Evolutionary conservation across 2,329 filamentous ascomycete genomes (phyloP).

Genomic region (Bisporella sp.): DNA sequence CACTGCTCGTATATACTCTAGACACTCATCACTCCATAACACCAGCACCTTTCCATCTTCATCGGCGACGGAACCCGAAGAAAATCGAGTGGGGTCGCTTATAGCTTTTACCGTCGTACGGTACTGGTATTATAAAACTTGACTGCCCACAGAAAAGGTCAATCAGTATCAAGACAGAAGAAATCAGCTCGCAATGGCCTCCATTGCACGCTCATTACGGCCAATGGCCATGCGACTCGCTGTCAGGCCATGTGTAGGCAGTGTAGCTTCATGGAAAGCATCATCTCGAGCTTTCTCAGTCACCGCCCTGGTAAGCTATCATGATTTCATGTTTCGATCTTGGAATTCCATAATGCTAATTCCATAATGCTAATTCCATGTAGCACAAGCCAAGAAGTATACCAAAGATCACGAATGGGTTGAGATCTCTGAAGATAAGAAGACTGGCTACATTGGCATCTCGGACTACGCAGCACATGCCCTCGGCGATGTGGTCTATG

Average conservation of each 20-base stretch:
- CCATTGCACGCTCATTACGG: slow-evolving; percentile 45
- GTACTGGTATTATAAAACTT: too few species aligned
- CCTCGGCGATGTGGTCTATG: slow-evolving; percentile 94
- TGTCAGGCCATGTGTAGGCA: slow-evolving; percentile 5
- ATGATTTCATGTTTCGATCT: not conserved
- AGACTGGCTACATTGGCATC: slow-evolving; percentile 76
- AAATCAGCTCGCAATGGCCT: slow-evolving; percentile 41
- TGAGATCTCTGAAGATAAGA: slow-evolving; percentile 75
- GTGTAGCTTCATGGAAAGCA: slow-evolving; percentile 16
- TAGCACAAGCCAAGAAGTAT: slow-evolving; percentile 60
- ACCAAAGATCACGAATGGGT: slow-evolving; percentile 99
- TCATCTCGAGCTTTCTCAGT: slow-evolving; percentile 39
- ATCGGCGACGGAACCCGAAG: too few species aligned
- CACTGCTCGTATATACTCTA: too few species aligned
- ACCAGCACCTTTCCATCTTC: too few species aligned
- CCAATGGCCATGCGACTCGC: slow-evolving; percentile 26
- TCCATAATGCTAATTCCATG: not conserved
- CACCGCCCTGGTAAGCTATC: slow-evolving; percentile 32
- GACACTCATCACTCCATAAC: too few species aligned
- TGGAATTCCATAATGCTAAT: not conserved
- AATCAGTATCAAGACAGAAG: too few species aligned
- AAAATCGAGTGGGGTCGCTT: too few species aligned
- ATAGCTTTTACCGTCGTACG: too few species aligned
- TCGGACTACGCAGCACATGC: slow-evolving; percentile 85
- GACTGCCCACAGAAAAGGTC: too few species aligned